Evolutionary conservation across 2,329 filamentous ascomycete genomes (phyloP).

Genomic region (Myriosclerotinia duriaeana): DNA sequence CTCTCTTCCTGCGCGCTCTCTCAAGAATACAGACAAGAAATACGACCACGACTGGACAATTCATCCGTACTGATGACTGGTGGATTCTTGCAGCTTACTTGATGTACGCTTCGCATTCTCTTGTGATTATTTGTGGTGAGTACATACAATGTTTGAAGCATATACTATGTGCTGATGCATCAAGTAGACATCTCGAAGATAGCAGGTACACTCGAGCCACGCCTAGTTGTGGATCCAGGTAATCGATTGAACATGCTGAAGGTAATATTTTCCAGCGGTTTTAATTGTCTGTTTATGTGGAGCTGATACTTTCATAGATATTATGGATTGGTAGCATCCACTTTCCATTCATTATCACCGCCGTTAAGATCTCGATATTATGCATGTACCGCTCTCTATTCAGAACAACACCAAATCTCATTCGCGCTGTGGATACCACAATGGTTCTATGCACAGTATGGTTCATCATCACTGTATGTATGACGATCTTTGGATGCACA

Average conservation of each 20-base stretch:
- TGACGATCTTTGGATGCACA: slow-evolving; percentile 18
- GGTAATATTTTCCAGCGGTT: neutral
- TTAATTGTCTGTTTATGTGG: neutral
- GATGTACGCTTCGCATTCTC: slow-evolving; percentile 10
- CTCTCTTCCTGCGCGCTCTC: slow-evolving; percentile 9
- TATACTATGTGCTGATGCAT: neutral
- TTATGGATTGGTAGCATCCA: slow-evolving; percentile 20
- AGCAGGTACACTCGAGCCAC: slow-evolving; percentile 19
- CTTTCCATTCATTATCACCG: slow-evolving; percentile 18
- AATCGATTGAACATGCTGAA: slow-evolving; percentile 13
- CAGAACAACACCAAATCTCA: slow-evolving; percentile 2
- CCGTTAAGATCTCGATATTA: slow-evolving; percentile 21
- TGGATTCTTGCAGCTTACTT: slow-evolving; percentile 20
- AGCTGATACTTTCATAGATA: neutral
- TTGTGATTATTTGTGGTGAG: slow-evolving; percentile 19
- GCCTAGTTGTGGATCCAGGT: neutral
- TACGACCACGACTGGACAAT: neutral
- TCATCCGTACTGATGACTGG: slow-evolving; percentile 16
- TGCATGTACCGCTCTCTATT: slow-evolving; percentile 22
- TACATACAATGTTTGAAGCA: neutral
- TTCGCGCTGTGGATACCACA: slow-evolving; percentile 4
- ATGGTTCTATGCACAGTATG: slow-evolving; percentile 13
- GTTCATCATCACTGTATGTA: slow-evolving; percentile 7
- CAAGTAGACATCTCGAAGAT: slow-evolving; percentile 8
- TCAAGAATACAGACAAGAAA: slow-evolving; percentile 12